Conservation (phyloP, 2,329 filamentous ascomycete species). For the Alternaria sp. region DNA sequence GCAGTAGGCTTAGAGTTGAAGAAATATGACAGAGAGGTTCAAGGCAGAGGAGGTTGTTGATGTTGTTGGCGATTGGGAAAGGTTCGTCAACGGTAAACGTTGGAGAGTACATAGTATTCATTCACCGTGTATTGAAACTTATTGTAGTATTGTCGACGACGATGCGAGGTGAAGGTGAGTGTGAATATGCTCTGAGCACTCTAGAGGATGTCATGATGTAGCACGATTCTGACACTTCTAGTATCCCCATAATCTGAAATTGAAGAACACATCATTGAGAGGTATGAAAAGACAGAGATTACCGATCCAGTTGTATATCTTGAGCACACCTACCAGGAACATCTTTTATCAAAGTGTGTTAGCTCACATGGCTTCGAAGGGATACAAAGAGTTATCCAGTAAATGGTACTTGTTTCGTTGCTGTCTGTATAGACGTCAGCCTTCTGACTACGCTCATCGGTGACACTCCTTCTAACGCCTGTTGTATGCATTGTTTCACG, state of each 20-base stretch:
- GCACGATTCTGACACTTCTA: neutral
- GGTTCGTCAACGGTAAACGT: neutral
- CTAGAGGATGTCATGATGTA: neutral
- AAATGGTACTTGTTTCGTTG: neutral
- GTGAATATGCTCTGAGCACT: neutral
- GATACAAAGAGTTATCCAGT: neutral
- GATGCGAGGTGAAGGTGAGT: neutral
- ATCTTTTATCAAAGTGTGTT: neutral
- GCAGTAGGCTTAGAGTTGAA: neutral
- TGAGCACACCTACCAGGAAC: neutral
- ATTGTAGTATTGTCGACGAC: neutral
- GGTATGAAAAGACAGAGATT: neutral
- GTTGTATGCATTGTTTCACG: slow-evolving; percentile 6
- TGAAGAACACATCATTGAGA: neutral
- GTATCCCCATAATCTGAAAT: neutral
- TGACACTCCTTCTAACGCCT: neutral
- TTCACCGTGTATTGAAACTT: neutral
- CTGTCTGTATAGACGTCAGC: neutral
- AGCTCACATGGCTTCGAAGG: no score
- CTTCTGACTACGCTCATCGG: neutral
- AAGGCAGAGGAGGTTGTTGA: neutral
- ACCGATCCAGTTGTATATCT: neutral
- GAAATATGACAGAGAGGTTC: neutral
- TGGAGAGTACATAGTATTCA: neutral
- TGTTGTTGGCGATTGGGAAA: neutral